Conservation (phyloP, 2,329 filamentous ascomycete species). For the Xylariaceae sp. region DNA sequence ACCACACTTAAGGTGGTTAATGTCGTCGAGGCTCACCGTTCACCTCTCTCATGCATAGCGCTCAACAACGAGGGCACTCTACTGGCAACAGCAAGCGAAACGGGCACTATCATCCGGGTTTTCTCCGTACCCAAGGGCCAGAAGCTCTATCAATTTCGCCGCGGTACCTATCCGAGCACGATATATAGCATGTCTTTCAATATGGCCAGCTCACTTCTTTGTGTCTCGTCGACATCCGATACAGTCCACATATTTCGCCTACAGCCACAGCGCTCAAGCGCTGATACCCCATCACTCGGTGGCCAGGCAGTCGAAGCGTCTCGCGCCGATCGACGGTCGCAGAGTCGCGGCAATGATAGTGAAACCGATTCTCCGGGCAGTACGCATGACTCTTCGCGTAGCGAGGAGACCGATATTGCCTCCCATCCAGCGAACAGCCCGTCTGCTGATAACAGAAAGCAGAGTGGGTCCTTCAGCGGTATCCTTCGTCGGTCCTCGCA, state of each 20-base stretch:
- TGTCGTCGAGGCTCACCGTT: slow-evolving; percentile 89
- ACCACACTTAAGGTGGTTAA: slow-evolving; percentile 87
- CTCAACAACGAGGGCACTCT: slow-evolving; percentile 89
- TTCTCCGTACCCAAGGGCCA: slow-evolving; percentile 87
- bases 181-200: slow-evolving; percentile 99
- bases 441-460: slow-evolving; percentile 39
- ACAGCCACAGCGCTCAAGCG: slow-evolving; percentile 38
- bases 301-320: slow-evolving; percentile 39
- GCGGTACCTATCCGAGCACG: slow-evolving; percentile 88
- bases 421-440: slow-evolving; percentile 27
- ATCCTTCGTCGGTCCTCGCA: slow-evolving; percentile 93
- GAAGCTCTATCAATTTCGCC: slow-evolving; percentile 92
- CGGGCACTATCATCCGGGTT: slow-evolving; percentile 93
- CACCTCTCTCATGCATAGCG: slow-evolving; percentile 82
- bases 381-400: slow-evolving; percentile 40
- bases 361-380: slow-evolving; percentile 47
- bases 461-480: slow-evolving; percentile 77
- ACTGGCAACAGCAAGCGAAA: slow-evolving; percentile 91
- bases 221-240: slow-evolving; percentile 92
- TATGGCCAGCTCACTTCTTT: slow-evolving; percentile 83
- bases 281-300: slow-evolving; percentile 34
- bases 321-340: slow-evolving; percentile 47
- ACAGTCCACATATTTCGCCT: slow-evolving; percentile 96
- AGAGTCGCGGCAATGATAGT: slow-evolving; percentile 50
- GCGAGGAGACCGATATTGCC: slow-evolving; percentile 41